These are phyloP conservation scores for Hemileccinum rubropunctum DNA, from an alignment of 768 basidiomycete genomes.

Conservation along the genomic window DNA sequence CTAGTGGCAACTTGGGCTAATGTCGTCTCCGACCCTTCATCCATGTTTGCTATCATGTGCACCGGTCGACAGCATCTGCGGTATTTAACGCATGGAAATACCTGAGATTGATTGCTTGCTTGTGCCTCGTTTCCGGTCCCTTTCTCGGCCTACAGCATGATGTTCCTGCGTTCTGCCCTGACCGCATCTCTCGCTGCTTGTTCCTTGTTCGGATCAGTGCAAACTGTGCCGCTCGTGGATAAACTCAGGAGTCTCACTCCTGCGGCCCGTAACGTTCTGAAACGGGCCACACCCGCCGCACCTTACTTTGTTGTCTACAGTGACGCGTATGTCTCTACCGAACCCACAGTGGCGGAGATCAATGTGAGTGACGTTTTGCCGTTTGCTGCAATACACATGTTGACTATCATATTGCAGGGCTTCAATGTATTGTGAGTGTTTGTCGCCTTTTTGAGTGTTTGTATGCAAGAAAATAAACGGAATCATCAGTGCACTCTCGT, in stretches of 20 bases:
- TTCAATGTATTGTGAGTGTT: conserved; percentile 29
- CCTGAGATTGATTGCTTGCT: neutral
- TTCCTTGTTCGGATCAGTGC: neutral
- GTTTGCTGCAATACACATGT: neutral
- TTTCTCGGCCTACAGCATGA: neutral
- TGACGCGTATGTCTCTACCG: conserved; percentile 41
- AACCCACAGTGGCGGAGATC: conserved; percentile 42
- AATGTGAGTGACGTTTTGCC: conserved; percentile 28
- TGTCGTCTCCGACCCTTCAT: neutral
- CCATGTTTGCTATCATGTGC: conserved; percentile 44
- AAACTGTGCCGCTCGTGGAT: conserved; percentile 3
- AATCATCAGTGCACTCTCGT: conserved; percentile 34
- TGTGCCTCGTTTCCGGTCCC: neutral
- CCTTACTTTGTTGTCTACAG: conserved; percentile 46
- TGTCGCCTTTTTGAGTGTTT: neutral
- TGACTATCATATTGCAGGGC: conserved; percentile 14
- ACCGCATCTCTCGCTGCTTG: neutral
- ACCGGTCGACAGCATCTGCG: conserved; percentile 48
- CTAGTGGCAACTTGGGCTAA: neutral
- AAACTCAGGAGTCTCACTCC: conserved; percentile 11
- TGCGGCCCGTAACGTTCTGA: conserved; percentile 6
- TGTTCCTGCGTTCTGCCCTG: conserved; percentile 3
- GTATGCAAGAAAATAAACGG: neutral
- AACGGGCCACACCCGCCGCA: conserved; percentile 30
- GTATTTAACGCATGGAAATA: conserved; percentile 1